phyloP scores from a whole-genome alignment of 2,329 filamentous ascomycete species.

The Penicillium sp. region DNA sequence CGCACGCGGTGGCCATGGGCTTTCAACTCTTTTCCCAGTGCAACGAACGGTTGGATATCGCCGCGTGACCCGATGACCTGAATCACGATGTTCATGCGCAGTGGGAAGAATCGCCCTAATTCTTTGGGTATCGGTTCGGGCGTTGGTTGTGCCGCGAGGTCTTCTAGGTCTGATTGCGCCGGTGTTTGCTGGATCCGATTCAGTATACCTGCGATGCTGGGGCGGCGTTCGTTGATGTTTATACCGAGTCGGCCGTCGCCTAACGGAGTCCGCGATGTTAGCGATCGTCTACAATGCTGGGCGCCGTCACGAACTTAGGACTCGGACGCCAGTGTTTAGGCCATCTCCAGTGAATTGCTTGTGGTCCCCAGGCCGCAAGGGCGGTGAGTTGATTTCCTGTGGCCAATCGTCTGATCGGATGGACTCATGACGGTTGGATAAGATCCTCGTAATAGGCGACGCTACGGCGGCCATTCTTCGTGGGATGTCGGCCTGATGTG shows the following conservation, averaged over 20 bases:
- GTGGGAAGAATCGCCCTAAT: slow-evolving; percentile 16
- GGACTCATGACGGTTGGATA: not conserved
- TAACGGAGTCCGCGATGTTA: not conserved
- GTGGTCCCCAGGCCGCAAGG: not conserved
- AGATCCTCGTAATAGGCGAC: not conserved
- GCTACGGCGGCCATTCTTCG: slow-evolving; percentile 4
- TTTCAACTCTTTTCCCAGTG: slow-evolving; percentile 63
- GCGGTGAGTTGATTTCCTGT: not conserved
- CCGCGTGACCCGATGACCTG: slow-evolving; percentile 72
- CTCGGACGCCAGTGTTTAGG: slow-evolving; percentile 17
- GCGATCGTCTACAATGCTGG: not conserved
- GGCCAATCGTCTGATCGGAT: slow-evolving; percentile 15
- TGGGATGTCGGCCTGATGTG: slow-evolving; percentile 6
- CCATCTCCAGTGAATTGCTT: slow-evolving; percentile 22
- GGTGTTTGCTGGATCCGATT: slow-evolving; percentile 14
- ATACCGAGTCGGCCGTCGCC: slow-evolving; percentile 26
- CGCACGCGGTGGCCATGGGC: slow-evolving; percentile 70
- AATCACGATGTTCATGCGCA: slow-evolving; percentile 59
- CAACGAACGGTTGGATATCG: slow-evolving; percentile 72
- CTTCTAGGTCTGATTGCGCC: slow-evolving; percentile 13
- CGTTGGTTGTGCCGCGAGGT: not conserved
- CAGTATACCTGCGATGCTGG: slow-evolving; percentile 21
- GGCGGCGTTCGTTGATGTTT: slow-evolving; percentile 19
- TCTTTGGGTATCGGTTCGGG: not conserved
- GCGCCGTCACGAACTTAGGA: slow-evolving; percentile 11